Evolutionary conservation across 2,329 filamentous ascomycete species (phyloP), one percentile per base, ranked within the genome.

Genomic region (Metarhizium rileyi): DNA sequence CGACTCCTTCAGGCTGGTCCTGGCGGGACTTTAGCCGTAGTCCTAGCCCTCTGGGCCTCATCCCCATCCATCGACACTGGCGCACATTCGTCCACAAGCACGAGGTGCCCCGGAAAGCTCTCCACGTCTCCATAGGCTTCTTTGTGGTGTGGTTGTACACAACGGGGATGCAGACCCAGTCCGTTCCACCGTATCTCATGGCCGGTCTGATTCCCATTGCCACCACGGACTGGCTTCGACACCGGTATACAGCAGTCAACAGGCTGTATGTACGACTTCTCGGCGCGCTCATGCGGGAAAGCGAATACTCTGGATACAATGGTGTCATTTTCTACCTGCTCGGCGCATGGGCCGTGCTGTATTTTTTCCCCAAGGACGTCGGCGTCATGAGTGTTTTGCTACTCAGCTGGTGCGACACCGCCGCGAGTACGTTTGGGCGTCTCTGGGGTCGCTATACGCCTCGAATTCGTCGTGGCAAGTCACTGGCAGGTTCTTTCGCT

Each of bases 71-170:
- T 67, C 78, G 87, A 53, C 86, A 93, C 63, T 98, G 93, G 80
- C 81, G 89, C 59, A 86, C 79, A 26, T 90, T 98, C 63, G 87
- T 95, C 55, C 93, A 98, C 76, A 90, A 89, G 61, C 91, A 98
- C 68, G 93, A 98, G 70, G 90, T 98, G 48, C 93, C 93, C 9
- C 85, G 93, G 59, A 98, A 98, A 68, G 73, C 83, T 38, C 76
- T 98, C 35, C 93, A 98, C 66, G 88, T 97, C 50, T 96, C 90
- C 44, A 98, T 98, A 63, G 93, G 93, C 49, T 97, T 97, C 71
- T 76, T 97, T 53, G 89, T 91, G 20, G 78, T 95, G 43, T 87
- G 84, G 72, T 78, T 97, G 35, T 98, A 97, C 67, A 75, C 81
- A 46, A 81, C 78, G 25, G 91, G 90, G 50, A 79, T 84, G 5